Evolutionary conservation across 495 filamentous ascomycete genomes (phyloP).

Genomic region (Tuber melanosporum): DNA sequence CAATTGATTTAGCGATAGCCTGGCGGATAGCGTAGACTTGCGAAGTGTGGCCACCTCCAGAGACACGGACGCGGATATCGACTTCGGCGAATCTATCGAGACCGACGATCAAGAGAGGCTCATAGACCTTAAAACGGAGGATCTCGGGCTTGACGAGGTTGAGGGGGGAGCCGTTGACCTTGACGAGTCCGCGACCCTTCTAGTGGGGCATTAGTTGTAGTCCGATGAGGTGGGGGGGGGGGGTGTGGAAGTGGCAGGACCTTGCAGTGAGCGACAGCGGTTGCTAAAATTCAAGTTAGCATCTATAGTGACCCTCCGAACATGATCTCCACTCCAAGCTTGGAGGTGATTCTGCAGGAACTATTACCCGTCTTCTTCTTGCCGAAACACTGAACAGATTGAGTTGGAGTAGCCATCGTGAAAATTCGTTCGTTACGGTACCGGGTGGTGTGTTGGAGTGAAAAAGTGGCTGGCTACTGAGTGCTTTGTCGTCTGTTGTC

Average conservation of each 20-base stretch:
- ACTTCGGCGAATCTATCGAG: constrained; percentile 92
- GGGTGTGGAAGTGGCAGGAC: constrained; percentile 46
- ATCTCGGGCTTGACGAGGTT: constrained; percentile 89
- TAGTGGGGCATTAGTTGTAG: constrained; percentile 41
- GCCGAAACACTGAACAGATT: constrained; percentile 92
- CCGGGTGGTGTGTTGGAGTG: constrained; percentile 6
- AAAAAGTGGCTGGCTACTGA: constrained; percentile 11
- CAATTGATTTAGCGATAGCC: constrained; percentile 95
- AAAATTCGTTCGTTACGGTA: constrained; percentile 11
- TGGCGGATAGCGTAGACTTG: constrained; percentile 98
- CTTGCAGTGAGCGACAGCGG: constrained; percentile 91
- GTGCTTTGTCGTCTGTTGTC: constrained; percentile 26
- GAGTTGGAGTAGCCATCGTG: constrained; percentile 62
- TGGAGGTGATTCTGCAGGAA: constrained; percentile 42
- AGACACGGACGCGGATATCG: constrained; percentile 95
- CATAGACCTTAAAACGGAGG: constrained; percentile 98
- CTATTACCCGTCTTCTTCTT: constrained; percentile 75
- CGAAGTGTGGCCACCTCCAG: constrained; percentile 95
- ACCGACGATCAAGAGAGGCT: constrained; percentile 92
- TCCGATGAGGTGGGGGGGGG: not conserved
- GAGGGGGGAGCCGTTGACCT: constrained; percentile 96
- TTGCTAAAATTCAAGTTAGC: constrained; percentile 53
- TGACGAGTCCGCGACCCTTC: constrained; percentile 89
- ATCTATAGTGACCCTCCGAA: constrained; percentile 35
- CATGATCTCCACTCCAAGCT: not conserved